A percentile compares a stretch with the other conserved stretches of the same genome.
Evolutionary conservation across 495 filamentous ascomycete species (phyloP).

Genomic region (Talaromyces nanjingensis): DNA sequence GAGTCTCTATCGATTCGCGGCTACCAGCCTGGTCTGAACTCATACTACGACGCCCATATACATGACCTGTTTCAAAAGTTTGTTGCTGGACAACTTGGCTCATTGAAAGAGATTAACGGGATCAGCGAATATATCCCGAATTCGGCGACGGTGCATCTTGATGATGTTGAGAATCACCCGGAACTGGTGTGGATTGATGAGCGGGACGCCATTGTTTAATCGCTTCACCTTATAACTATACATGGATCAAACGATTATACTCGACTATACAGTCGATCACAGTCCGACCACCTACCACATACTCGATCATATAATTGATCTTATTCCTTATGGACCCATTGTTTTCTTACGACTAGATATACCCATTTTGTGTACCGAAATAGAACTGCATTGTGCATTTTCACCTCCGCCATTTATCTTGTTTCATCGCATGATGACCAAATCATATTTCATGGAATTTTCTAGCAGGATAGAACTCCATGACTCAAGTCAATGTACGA

Average conservation of each 20-base stretch:
- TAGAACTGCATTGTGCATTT: conserved; percentile 6
- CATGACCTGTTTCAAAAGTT: conserved; percentile 13
- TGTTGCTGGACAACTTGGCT: conserved; percentile 12
- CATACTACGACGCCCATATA: conserved; percentile 15
- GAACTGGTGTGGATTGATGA: conserved; percentile 10
- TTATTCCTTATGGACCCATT: neutral
- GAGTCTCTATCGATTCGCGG: conserved; percentile 23
- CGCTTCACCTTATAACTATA: neutral
- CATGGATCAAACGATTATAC: neutral
- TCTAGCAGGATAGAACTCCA: neutral
- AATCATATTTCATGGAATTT: neutral
- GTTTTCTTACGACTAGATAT: conserved; percentile 6
- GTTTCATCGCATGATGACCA: neutral
- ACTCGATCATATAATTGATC: neutral
- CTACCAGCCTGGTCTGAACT: conserved; percentile 15
- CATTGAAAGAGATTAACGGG: conserved; percentile 16
- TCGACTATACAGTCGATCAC: neutral
- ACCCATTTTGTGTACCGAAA: conserved; percentile 8
- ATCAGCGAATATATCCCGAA: conserved; percentile 18
- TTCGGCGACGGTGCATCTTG: conserved; percentile 13
- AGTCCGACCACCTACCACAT: neutral
- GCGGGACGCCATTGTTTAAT: conserved; percentile 5
- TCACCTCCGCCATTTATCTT: neutral
- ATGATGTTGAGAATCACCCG: conserved; percentile 12
- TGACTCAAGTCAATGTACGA: neutral